Conservation (phyloP, 106 monocot genomes). For the Dioscorea zingiberensis region DNA sequence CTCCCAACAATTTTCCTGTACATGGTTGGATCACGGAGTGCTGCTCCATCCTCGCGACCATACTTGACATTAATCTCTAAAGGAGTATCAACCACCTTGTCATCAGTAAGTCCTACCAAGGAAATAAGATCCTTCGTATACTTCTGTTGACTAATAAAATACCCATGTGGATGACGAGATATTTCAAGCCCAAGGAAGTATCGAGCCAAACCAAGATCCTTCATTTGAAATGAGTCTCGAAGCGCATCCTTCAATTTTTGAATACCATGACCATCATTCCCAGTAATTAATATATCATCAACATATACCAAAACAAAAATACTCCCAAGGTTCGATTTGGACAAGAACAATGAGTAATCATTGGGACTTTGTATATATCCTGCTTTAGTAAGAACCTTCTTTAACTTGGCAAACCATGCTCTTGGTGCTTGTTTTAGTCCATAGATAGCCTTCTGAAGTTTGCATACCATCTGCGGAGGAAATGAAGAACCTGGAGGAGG, state of each 20-base stretch:
- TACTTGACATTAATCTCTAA: slow-evolving; percentile 8
- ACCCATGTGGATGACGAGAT: not conserved
- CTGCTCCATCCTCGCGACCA: not conserved
- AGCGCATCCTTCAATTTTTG: slow-evolving; percentile 5
- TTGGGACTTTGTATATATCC: slow-evolving; percentile 11
- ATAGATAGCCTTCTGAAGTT: slow-evolving; percentile 16
- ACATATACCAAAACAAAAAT: slow-evolving; percentile 19
- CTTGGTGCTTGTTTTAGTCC: slow-evolving; percentile 27
- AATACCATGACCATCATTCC: slow-evolving; percentile 5
- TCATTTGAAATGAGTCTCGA: slow-evolving; percentile 19
- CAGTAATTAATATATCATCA: slow-evolving; percentile 26
- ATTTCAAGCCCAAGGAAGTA: slow-evolving; percentile 27
- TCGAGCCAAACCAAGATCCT: slow-evolving; percentile 15
- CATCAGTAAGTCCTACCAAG: not conserved
- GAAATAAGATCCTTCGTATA: slow-evolving; percentile 4
- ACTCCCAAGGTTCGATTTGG: not conserved
- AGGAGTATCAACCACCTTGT: slow-evolving; percentile 1
- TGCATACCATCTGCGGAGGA: slow-evolving; percentile 8
- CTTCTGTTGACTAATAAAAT: slow-evolving; percentile 23
- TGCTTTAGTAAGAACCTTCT: not conserved
- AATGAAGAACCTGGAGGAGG: slow-evolving; percentile 6
- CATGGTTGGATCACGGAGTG: slow-evolving; percentile 10
- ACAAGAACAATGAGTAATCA: slow-evolving; percentile 13
- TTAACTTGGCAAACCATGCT: slow-evolving; percentile 28
- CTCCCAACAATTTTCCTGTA: slow-evolving; percentile 16